phyloP scores from a whole-genome alignment of 805 yeast species.

The Suhomyces kilbournensis region DNA sequence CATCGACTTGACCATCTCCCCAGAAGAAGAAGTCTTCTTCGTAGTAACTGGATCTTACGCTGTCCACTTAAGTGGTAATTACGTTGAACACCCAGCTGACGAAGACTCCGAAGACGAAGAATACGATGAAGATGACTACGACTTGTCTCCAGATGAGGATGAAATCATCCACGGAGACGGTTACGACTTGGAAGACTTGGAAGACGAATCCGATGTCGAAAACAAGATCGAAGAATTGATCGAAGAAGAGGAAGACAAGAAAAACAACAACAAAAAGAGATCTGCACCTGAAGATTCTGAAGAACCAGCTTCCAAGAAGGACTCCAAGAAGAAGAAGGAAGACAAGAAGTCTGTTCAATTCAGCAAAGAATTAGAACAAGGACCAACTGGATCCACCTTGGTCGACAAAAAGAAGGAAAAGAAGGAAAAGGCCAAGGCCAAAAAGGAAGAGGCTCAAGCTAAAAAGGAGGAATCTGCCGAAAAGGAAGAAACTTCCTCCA shows the following conservation, averaged over 20 bases:
- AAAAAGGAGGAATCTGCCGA: constrained; percentile 21
- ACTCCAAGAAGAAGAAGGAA: constrained; percentile 25
- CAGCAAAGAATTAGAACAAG: constrained; percentile 88
- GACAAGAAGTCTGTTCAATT: constrained; percentile 79
- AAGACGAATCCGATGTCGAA: constrained; percentile 68
- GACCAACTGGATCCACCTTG: constrained; percentile 65
- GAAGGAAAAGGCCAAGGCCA: constrained; percentile 18
- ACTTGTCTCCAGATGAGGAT: constrained; percentile 75
- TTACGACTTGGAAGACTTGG: constrained; percentile 59
- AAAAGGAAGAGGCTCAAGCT: constrained; percentile 24
- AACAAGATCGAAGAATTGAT: constrained; percentile 71
- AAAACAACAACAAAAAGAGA: constrained; percentile 31
- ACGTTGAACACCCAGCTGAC: constrained; percentile 92
- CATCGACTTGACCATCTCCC: constrained; percentile 82
- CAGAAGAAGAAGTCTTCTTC: constrained; percentile 91
- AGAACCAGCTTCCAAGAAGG: constrained; percentile 22
- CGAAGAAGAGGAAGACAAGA: constrained; percentile 51
- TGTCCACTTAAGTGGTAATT: constrained; percentile 90
- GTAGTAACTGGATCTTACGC: constrained; percentile 96
- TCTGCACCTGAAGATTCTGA: constrained; percentile 28
- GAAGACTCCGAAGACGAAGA: constrained; percentile 54
- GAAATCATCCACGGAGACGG: constrained; percentile 56
- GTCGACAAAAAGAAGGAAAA: constrained; percentile 22
- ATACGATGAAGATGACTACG: constrained; percentile 54
- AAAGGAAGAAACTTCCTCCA: constrained; percentile 22